A percentile compares a stretch with the other conserved stretches of the same genome.
These are phyloP conservation scores for Barnettozyma vustinii DNA, from an alignment of 805 yeast species.

Conservation along the genomic window DNA sequence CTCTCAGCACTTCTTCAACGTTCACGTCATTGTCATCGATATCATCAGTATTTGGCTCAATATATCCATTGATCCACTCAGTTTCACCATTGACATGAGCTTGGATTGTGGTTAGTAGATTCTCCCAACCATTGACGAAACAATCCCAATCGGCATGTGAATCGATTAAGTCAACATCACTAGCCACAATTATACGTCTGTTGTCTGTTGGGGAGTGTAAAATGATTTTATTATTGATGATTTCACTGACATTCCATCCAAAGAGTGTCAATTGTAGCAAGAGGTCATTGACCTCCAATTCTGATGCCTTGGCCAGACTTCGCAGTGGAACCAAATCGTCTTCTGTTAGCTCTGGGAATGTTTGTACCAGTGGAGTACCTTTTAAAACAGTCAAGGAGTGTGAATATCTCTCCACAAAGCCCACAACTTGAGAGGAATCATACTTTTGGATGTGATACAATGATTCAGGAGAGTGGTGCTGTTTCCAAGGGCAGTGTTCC, in stretches of 20 bases:
- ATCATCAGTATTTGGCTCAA: not conserved
- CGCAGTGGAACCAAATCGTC: not conserved
- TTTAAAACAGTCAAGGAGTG: not conserved
- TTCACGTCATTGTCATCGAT: not conserved
- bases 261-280: not conserved
- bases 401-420: not conserved
- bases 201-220: conserved; percentile 4
- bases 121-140: not conserved
- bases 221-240: not conserved
- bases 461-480: not conserved
- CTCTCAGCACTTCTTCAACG: conserved; percentile 1
- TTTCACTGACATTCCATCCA: conserved; percentile 1
- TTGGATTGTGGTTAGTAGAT: not conserved
- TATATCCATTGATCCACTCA: not conserved
- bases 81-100: not conserved
- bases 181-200: not conserved
- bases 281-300: not conserved
- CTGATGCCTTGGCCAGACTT: not conserved
- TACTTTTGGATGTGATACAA: not conserved
- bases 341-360: not conserved
- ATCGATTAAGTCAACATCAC: not conserved
- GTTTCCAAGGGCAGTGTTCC: conserved; percentile 5
- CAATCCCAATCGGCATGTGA: conserved; percentile 8
- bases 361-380: not conserved
- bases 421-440: not conserved